Evolutionary conservation across 2,329 filamentous ascomycete species (phyloP), one percentile per base, ranked within the genome.

Genomic region (Pseudogymnoascus sp.): DNA sequence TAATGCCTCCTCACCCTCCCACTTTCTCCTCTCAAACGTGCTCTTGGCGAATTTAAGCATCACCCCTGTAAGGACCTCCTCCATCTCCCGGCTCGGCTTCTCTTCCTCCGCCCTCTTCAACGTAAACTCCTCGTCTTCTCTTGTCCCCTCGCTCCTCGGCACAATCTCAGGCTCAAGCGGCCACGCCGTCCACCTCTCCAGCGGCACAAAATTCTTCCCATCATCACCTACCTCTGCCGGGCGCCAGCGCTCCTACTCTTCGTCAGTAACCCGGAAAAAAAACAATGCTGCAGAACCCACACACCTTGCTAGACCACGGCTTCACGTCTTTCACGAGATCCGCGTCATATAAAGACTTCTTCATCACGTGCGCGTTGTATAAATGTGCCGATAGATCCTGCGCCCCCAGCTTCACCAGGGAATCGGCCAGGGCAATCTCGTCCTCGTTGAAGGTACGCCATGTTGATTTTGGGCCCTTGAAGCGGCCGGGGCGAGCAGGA

Each of bases 121-220:
- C 0, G 80, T 85, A 70, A 81, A 84, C 11, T 69, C 71, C 31
- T 84, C 81, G 61, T 82, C 76, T 67, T 78, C 79, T 61, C 78
- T 73, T 65, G 89, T 82, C 19, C 78, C 77, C 12, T 80, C 78
- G 28, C 28, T 22, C 14, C 78, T 76, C 1, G 89, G 90, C 6
- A 95, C 85, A 26, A 81, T 76, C 6, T 79, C 76, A 4, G 83
- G 78, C 19, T 80, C 80, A 70, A 96, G 74, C 4, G 93, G 93
- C 93, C 93, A 97, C 0, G 92, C 89, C 16, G 90, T 90, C 93
- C 93, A 97, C 4, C 72, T 67, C 64, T 82, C 84, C 0, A 83
- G 79, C 1, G 83, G 83, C 4, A 73, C 74, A 81, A 84, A 87
- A 12, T 31, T 50, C 41, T 59, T 56, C 22, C 24, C 61, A 70